phyloP scores from a whole-genome alignment of 805 yeast genomes.

The Kurtzmaniella cleridarum region DNA sequence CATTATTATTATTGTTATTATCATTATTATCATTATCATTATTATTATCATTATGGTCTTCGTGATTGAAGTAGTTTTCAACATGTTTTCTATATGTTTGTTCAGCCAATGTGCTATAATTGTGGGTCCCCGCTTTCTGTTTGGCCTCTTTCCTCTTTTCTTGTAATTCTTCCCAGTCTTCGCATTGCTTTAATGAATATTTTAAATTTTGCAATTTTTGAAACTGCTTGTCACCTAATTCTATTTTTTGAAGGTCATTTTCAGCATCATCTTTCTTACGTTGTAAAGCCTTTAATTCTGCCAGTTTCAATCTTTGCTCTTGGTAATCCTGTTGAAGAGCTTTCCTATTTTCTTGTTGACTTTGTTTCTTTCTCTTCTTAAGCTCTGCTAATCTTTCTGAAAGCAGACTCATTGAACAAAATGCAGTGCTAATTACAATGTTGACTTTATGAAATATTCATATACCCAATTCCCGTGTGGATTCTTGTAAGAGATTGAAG shows the following conservation, averaged over 20 bases:
- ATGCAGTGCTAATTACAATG: no score
- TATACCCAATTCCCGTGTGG: no score
- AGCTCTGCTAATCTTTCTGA: conserved; percentile 9
- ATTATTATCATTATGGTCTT: conserved; percentile 39
- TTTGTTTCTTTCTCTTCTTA: conserved; percentile 13
- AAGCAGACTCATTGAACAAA: not conserved
- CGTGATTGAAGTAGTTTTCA: conserved; percentile 22
- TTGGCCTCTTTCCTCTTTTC: conserved; percentile 19
- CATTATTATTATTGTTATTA: conserved; percentile 34
- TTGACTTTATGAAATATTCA: not conserved
- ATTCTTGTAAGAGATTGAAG: no score
- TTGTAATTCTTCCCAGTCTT: conserved; percentile 50
- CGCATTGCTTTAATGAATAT: conserved; percentile 57
- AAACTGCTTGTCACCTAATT: conserved; percentile 30
- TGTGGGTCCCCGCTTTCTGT: conserved; percentile 37
- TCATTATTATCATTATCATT: conserved; percentile 15
- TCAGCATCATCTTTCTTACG: conserved; percentile 25
- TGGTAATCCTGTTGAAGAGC: conserved; percentile 13
- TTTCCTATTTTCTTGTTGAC: conserved; percentile 12
- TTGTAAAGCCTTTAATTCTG: conserved; percentile 9
- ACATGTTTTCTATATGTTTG: conserved; percentile 54
- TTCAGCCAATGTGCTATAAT: conserved; percentile 54
- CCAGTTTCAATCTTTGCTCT: conserved; percentile 10
- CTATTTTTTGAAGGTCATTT: conserved; percentile 28
- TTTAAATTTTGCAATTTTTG: conserved; percentile 39